phyloP scores from a whole-genome alignment of 768 basidiomycete genomes.

The Auricularia sp. region DNA sequence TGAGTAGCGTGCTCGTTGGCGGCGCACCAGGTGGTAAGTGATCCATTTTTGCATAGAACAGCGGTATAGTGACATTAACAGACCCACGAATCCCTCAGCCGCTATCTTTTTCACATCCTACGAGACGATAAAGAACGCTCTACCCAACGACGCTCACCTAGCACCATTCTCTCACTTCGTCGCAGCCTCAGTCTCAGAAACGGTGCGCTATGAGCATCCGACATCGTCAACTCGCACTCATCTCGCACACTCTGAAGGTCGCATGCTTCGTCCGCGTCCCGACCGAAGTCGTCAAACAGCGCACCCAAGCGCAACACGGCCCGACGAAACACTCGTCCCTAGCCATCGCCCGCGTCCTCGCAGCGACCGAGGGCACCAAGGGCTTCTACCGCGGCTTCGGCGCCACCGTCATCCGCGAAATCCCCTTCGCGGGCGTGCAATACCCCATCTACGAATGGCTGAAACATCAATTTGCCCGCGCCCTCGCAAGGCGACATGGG shows the following conservation, averaged over 20 bases:
- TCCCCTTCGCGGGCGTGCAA: slow-evolving; percentile 33
- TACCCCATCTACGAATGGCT: slow-evolving; percentile 37
- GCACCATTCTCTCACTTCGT: slow-evolving; percentile 38
- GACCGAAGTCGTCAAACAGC: slow-evolving; percentile 92
- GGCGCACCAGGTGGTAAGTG: slow-evolving; percentile 85
- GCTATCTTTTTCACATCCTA: slow-evolving; percentile 94
- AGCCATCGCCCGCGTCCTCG: slow-evolving; percentile 43
- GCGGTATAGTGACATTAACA: background rate
- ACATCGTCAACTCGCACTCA: background rate
- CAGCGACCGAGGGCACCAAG: slow-evolving; percentile 50
- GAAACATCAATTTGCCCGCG: slow-evolving; percentile 19
- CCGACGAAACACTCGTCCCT: slow-evolving; percentile 46
- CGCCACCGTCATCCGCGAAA: slow-evolving; percentile 65
- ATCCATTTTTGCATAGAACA: slow-evolving; percentile 5
- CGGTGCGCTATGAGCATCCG: slow-evolving; percentile 27
- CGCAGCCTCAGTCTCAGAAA: slow-evolving; percentile 50
- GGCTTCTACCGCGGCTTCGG: slow-evolving; percentile 89
- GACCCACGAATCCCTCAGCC: slow-evolving; percentile 36
- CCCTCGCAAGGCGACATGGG: slow-evolving; percentile 15
- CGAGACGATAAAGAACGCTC: slow-evolving; percentile 69
- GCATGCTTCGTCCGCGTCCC: slow-evolving; percentile 92
- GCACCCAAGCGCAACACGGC: slow-evolving; percentile 58
- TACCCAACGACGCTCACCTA: slow-evolving; percentile 53
- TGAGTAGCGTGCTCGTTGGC: slow-evolving; percentile 90
- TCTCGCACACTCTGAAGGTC: slow-evolving; percentile 12